phyloP scores from a whole-genome alignment of 1,284 basidiomycete genomes.

The Boletus smithii region DNA sequence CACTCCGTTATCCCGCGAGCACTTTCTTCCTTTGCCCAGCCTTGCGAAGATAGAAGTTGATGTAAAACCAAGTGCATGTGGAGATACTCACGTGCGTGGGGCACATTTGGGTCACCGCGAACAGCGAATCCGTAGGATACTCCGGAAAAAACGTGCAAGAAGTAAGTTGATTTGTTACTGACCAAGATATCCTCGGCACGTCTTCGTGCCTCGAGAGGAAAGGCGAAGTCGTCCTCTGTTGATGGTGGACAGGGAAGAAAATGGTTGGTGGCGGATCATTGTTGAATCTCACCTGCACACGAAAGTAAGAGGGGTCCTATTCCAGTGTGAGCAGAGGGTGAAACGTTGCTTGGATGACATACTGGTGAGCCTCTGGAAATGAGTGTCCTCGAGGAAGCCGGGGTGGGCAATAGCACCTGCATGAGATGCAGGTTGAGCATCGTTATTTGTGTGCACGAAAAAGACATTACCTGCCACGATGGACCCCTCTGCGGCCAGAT shows the following conservation, averaged over 20 bases:
- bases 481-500: constrained; percentile 42
- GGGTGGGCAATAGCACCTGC: constrained; percentile 55
- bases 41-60: constrained; percentile 1
- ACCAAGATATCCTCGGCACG: constrained; percentile 30
- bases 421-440: background rate
- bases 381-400: constrained; percentile 49
- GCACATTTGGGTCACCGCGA: constrained; percentile 21
- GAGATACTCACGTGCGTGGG: constrained; percentile 30
- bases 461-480: constrained; percentile 41
- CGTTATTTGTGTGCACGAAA: background rate
- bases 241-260: constrained; percentile 23
- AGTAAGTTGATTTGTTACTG: constrained; percentile 21
- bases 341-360: constrained; percentile 16
- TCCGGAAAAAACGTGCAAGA: constrained; percentile 32
- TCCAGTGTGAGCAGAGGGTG: background rate
- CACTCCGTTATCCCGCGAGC: constrained; percentile 19
- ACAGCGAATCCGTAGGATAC: constrained; percentile 35
- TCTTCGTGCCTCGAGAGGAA: constrained; percentile 20
- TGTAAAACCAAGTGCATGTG: background rate
- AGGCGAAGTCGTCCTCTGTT: constrained; percentile 29
- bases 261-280: background rate
- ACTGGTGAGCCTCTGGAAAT: constrained; percentile 49
- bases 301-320: constrained; percentile 51
- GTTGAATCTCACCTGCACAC: constrained; percentile 41
- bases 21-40: constrained; percentile 24